Base-by-base conservation (phyloP, 176 grass and related monocot species). In the Tillandsia fasciculata region DNA sequence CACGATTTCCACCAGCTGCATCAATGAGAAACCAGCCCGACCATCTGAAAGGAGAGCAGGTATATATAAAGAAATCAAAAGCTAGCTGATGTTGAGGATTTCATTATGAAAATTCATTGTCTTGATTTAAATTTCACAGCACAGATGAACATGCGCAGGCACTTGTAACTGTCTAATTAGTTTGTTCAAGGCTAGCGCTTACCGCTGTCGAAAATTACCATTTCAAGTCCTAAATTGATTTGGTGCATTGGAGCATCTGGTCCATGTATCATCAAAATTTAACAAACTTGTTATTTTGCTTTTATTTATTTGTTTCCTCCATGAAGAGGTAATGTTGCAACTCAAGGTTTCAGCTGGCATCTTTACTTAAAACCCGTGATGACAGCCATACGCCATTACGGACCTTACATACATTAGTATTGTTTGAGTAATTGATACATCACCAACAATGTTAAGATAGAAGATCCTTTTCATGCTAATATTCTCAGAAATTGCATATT, bases 21-120 rank as follows among this genome's bases (percentile, higher is more conserved):
- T 96, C 89, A 81, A 81, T 87, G 63, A 87, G 94, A 91, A 87
- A 75, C 69, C 86, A 77, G 87, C 89, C 92, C 79, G 94, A 97
- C 12, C 89, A 87, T 70, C 80, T 90, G 70, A 97, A 90, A 87
- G 94, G 94, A 85, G 89, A 97, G 77, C 89, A 97, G 94, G 94
- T 97, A 66, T 63, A 63, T 49, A 74, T 68, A 68, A 22, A 53
- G 12, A 15, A 51, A 28, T 51, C 17, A 67, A 52, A 11, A 11
- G 11, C 22, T 5, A 53, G 15, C 23, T 50, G 64, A 72, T 64
- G 68, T 83, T 71, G 57, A 77, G 72, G 68, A 79, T 33, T 65
- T 65, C 1, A 10, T 33, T 65, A 9, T 65, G 67, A 79, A 75
- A 83, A 76, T 75, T 67, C 64, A 79, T 76, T 24, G 24, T 24